Evolutionary conservation across 169 alveolate species (phyloP).

Genomic region (Eimeria sp.): DNA sequence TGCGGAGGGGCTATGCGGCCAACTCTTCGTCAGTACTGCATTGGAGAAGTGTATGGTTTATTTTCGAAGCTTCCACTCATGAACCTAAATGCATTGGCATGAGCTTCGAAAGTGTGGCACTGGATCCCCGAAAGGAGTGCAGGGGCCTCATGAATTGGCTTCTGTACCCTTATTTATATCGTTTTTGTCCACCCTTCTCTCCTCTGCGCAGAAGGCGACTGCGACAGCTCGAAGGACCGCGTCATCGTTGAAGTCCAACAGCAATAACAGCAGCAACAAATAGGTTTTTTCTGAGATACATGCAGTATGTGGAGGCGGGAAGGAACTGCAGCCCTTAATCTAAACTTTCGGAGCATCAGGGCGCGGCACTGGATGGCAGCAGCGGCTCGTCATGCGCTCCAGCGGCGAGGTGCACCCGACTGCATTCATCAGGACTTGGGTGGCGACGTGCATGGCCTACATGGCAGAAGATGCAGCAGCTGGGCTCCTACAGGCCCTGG

Average conservation of each 20-base stretch:
- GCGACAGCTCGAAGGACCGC: constrained; percentile 37
- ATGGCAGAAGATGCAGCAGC: not conserved
- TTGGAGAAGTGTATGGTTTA: not conserved
- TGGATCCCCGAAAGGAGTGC: not conserved
- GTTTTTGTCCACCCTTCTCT: not conserved
- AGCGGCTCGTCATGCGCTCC: not conserved
- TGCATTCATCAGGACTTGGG: not conserved
- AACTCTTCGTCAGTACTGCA: too few species aligned
- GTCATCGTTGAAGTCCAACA: not conserved
- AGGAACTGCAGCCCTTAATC: not conserved
- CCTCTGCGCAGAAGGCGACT: constrained; percentile 49
- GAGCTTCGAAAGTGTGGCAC: too few species aligned
- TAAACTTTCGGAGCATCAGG: not conserved
- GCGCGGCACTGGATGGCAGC: not conserved
- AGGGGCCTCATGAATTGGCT: not conserved
- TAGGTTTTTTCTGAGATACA: not conserved
- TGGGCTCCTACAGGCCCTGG: not conserved
- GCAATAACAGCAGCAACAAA: not conserved
- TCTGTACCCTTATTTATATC: not conserved
- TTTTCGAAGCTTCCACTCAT: too few species aligned
- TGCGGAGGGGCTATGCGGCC: not conserved
- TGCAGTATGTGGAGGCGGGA: constrained; percentile 9
- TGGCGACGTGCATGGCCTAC: not conserved
- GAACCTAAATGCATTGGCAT: too few species aligned
- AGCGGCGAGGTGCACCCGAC: not conserved